A percentile compares a stretch with the other conserved stretches of the same genome.
Conservation (phyloP, 208 protist genomes). For the Blechomonas ayalai region DNA sequence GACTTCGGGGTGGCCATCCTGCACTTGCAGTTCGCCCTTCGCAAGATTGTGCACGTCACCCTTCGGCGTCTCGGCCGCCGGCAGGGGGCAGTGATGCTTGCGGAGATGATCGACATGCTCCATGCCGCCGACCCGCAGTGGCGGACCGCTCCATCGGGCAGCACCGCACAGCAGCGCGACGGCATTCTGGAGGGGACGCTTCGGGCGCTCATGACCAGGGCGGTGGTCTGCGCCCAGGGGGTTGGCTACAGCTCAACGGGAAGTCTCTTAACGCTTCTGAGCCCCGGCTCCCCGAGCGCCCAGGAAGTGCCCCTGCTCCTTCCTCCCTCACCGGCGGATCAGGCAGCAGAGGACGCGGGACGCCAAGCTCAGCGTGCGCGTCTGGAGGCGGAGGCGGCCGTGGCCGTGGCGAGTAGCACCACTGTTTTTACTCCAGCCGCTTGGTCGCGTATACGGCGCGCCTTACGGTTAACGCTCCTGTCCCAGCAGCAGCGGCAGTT, state of each 20-base stretch:
- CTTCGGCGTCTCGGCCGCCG: constrained; percentile 55
- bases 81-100: constrained; percentile 41
- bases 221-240: constrained; percentile 50
- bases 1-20: constrained; percentile 77
- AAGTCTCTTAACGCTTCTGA: constrained; percentile 8
- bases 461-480: too few relatives aligned
- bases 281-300: not conserved
- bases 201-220: constrained; percentile 55
- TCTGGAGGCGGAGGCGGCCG: too few relatives aligned
- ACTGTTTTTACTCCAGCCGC: too few relatives aligned
- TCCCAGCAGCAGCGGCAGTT: too few relatives aligned
- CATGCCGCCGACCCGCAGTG: not conserved
- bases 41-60: constrained; percentile 76
- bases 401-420: too few relatives aligned
- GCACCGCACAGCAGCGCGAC: constrained; percentile 16
- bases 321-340: not conserved
- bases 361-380: too few relatives aligned
- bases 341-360: too few relatives aligned
- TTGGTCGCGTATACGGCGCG: too few relatives aligned
- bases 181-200: constrained; percentile 57
- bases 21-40: constrained; percentile 75
- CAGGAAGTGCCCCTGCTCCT: constrained; percentile 5
- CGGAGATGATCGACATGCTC: constrained; percentile 57
- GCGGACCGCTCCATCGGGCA: not conserved
- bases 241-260: constrained; percentile 31